These are phyloP conservation scores for Tricholoma flavovirens DNA, from an alignment of 768 basidiomycete genomes.

Conservation along the genomic window DNA sequence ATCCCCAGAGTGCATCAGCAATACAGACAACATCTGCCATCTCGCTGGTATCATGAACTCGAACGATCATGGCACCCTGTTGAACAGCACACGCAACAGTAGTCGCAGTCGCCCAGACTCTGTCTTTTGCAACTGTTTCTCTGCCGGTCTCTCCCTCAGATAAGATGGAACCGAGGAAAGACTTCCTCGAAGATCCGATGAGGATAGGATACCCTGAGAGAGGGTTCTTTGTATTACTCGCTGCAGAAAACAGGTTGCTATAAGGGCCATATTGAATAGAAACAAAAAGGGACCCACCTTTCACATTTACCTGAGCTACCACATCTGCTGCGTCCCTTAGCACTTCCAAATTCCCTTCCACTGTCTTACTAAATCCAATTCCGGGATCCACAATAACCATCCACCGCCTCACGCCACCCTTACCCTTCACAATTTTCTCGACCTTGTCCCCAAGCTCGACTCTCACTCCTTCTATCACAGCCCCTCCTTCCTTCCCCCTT, in stretches of 20 bases:
- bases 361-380: conserved; percentile 87
- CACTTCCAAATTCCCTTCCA: conserved; percentile 67
- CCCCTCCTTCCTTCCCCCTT: conserved; percentile 25
- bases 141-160: conserved; percentile 44
- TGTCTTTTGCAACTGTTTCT: conserved; percentile 55
- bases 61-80: conserved; percentile 63
- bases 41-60: conserved; percentile 77
- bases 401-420: conserved; percentile 79
- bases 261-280: background rate
- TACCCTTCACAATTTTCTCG: conserved; percentile 54
- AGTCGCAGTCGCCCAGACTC: conserved; percentile 76
- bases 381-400: conserved; percentile 88
- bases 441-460: conserved; percentile 70
- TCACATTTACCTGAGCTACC: conserved; percentile 33
- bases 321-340: conserved; percentile 47
- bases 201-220: conserved; percentile 59
- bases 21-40: conserved; percentile 72
- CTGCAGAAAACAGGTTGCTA: conserved; percentile 9
- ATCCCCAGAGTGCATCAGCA: conserved; percentile 52
- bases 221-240: conserved; percentile 31
- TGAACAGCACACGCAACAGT: conserved; percentile 69
- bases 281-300: conserved; percentile 19
- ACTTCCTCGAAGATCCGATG: conserved; percentile 79
- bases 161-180: conserved; percentile 71
- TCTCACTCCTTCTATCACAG: conserved; percentile 62